Evolutionary conservation across 73 alveolate genomes (phyloP).

Genomic region (Stentor coeruleus): DNA sequence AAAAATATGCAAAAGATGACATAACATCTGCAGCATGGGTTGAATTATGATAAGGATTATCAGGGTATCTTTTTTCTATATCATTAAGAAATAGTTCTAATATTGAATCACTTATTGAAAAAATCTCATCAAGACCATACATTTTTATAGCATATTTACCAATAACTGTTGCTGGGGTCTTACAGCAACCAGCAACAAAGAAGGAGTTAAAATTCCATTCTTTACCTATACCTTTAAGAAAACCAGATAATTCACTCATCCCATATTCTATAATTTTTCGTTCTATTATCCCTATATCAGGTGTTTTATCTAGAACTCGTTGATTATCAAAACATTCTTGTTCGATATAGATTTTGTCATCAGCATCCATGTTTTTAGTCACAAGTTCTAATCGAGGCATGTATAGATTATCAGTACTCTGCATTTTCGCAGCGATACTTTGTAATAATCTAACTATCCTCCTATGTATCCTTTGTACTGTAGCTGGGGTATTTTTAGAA

Average conservation of each 20-base stretch:
- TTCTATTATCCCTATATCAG: not conserved
- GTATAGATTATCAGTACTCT: not conserved
- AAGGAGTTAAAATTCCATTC: not conserved
- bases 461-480: not conserved
- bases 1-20: conserved; percentile 38
- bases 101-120: not conserved
- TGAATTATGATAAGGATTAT: conserved; percentile 53
- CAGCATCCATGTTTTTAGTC: conserved; percentile 13
- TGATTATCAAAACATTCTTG: not conserved
- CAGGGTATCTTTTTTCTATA: not conserved
- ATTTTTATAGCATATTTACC: not conserved
- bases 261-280: not conserved
- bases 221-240: not conserved
- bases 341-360: conserved; percentile 3
- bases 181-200: not conserved
- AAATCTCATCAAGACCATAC: not conserved
- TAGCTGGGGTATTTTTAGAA: not conserved
- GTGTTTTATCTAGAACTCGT: not conserved
- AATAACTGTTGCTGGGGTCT: not conserved
- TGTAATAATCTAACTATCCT: not conserved
- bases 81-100: not conserved
- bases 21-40: conserved; percentile 78
- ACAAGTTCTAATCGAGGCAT: not conserved
- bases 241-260: not conserved
- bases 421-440: not conserved